phyloP scores from a whole-genome alignment of 495 filamentous ascomycete genomes.

The Terfezia claveryi region DNA sequence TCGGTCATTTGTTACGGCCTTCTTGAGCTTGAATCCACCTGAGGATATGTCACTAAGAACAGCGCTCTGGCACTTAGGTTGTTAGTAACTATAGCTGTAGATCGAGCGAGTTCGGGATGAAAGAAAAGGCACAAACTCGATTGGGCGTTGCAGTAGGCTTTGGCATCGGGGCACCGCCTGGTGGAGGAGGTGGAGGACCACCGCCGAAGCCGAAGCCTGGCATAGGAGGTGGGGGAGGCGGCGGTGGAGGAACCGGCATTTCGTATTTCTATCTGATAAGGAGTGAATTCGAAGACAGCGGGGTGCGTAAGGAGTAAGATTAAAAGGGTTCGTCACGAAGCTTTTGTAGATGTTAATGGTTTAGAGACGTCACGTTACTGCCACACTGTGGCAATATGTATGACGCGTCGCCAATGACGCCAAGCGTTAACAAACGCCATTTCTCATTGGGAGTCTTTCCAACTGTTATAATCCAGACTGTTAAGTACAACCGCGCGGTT shows the following conservation, averaged over 20 bases:
- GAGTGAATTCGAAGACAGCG: no score
- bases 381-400: no score
- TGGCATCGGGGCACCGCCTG: constrained; percentile 5
- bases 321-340: no score
- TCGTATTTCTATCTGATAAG: no score
- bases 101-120: constrained; percentile 6
- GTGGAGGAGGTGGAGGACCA: constrained; percentile 15
- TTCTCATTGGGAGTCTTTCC: no score
- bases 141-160: background rate
- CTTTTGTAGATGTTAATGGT: no score
- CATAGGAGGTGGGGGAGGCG: constrained; percentile 15
- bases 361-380: no score
- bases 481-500: no score
- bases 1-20: constrained; percentile 82
- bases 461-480: no score
- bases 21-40: constrained; percentile 64
- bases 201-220: constrained; percentile 6
- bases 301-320: no score
- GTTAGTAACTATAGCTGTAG: constrained; percentile 11
- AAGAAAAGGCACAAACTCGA: constrained; percentile 3
- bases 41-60: constrained; percentile 62
- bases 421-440: no score
- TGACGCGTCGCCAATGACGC: no score
- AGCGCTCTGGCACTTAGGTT: constrained; percentile 42
- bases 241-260: constrained; percentile 5